Evolutionary conservation across 176 grass and related monocot genomes (phyloP).

Genomic region (Olyra latifolia): DNA sequence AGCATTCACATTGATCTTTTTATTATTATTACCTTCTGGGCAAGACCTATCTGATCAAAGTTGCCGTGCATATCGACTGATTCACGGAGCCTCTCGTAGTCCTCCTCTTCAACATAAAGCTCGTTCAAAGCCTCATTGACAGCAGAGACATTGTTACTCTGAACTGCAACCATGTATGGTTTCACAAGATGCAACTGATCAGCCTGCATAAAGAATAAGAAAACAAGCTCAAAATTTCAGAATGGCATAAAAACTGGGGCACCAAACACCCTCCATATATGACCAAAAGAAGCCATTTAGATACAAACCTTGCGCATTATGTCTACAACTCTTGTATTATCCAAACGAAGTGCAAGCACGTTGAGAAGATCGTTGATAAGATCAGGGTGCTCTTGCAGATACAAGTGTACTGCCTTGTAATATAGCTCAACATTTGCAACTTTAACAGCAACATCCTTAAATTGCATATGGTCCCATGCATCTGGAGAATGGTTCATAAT

Average conservation of each 20-base stretch:
- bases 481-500: conserved; percentile 99
- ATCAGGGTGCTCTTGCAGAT: conserved; percentile 95
- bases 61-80: conserved; percentile 97
- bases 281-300: not conserved
- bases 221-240: conserved; percentile 21
- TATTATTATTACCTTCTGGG: conserved; percentile 70
- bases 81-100: conserved; percentile 89
- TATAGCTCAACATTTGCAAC: conserved; percentile 96
- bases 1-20: not conserved
- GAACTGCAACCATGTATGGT: conserved; percentile 97
- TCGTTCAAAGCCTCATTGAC: conserved; percentile 97
- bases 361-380: conserved; percentile 96
- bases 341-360: conserved; percentile 86
- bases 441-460: conserved; percentile 92
- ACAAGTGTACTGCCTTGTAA: conserved; percentile 98
- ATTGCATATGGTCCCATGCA: conserved; percentile 99
- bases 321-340: conserved; percentile 93
- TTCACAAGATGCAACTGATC: conserved; percentile 91
- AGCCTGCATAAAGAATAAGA: conserved; percentile 60
- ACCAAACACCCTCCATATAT: not conserved
- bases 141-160: conserved; percentile 95
- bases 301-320: conserved; percentile 89
- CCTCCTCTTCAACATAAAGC: conserved; percentile 96
- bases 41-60: conserved; percentile 99
- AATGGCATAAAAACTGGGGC: not conserved